Percentiles rank a stretch among this genome's conserved stretches.
Evolutionary conservation across 2,329 filamentous ascomycete species (phyloP).

Genomic region (Colletotrichum sp.): DNA sequence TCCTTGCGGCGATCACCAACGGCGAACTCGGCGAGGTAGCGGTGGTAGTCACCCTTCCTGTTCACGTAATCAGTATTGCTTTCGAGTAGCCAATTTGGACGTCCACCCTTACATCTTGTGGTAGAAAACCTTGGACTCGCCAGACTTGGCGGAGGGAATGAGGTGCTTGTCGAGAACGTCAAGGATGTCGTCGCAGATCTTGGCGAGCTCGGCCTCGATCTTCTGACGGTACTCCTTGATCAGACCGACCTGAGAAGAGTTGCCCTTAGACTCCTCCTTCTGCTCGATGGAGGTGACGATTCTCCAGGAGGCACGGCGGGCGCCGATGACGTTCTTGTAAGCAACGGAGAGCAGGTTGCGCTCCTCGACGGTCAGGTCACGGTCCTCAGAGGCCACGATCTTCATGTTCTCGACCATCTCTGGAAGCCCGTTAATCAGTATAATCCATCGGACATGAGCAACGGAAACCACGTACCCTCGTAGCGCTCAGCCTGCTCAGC

Average conservation of each 20-base stretch:
- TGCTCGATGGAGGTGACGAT: conserved; percentile 99
- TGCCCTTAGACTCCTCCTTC: conserved; percentile 99
- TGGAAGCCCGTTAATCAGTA: conserved; percentile 41
- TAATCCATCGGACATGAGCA: not conserved
- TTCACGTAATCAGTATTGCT: conserved; percentile 17
- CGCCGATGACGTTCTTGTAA: conserved; percentile 99
- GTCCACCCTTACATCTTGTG: conserved; percentile 88
- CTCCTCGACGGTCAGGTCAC: conserved; percentile 88
- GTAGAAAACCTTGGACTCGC: conserved; percentile 99
- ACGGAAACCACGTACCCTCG: conserved; percentile 73
- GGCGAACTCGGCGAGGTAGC: conserved; percentile 97
- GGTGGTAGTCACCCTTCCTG: conserved; percentile 99
- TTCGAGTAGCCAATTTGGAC: not conserved
- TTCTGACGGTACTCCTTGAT: conserved; percentile 99
- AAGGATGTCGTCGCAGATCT: conserved; percentile 97
- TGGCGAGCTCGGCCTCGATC: conserved; percentile 95
- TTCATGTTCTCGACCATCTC: conserved; percentile 99
- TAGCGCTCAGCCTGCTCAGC: conserved; percentile 99
- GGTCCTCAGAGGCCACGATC: conserved; percentile 88
- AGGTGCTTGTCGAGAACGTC: conserved; percentile 93
- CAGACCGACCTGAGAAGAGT: conserved; percentile 83
- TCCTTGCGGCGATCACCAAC: conserved; percentile 93
- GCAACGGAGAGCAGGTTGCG: conserved; percentile 96
- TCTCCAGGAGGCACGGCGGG: conserved; percentile 96
- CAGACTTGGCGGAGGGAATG: conserved; percentile 91